Percentiles rank a stretch among this genome's conserved stretches.
Evolutionary conservation across 208 protist species (phyloP).

Genomic region (Naegleria fowleri): DNA sequence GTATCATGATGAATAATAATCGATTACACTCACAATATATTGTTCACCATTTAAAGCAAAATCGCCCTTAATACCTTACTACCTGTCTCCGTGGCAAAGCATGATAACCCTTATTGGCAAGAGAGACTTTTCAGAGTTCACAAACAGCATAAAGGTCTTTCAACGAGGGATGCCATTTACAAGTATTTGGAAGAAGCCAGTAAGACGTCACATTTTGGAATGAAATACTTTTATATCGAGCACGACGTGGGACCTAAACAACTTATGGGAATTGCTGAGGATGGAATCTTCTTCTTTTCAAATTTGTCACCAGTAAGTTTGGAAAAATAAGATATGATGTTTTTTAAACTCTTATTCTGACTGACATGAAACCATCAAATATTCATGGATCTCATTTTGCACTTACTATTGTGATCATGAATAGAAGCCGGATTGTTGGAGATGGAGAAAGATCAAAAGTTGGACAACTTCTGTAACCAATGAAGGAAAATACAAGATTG

Average conservation of each 20-base stretch:
- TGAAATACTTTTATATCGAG: background rate
- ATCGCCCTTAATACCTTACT: background rate
- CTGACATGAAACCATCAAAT: too few species aligned
- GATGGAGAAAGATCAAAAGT: background rate
- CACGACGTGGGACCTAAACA: background rate
- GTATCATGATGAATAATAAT: too few species aligned
- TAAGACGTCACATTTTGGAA: background rate
- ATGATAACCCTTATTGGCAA: background rate
- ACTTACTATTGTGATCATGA: too few species aligned
- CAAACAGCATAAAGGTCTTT: background rate
- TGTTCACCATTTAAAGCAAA: background rate
- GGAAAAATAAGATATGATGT: too few species aligned
- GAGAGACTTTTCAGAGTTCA: background rate
- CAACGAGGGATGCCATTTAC: background rate
- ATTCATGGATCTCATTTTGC: too few species aligned
- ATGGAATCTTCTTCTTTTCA: background rate
- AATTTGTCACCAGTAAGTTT: background rate
- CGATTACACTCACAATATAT: too few species aligned
- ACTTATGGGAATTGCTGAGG: background rate
- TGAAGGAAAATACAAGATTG: background rate
- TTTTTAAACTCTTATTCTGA: too few species aligned
- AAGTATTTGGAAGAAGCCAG: background rate
- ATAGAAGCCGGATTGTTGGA: background rate
- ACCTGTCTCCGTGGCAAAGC: background rate
- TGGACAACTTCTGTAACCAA: background rate